These are phyloP conservation scores for Bjerkandera adusta DNA, from an alignment of 1,284 basidiomycete species.

Conservation along the genomic window DNA sequence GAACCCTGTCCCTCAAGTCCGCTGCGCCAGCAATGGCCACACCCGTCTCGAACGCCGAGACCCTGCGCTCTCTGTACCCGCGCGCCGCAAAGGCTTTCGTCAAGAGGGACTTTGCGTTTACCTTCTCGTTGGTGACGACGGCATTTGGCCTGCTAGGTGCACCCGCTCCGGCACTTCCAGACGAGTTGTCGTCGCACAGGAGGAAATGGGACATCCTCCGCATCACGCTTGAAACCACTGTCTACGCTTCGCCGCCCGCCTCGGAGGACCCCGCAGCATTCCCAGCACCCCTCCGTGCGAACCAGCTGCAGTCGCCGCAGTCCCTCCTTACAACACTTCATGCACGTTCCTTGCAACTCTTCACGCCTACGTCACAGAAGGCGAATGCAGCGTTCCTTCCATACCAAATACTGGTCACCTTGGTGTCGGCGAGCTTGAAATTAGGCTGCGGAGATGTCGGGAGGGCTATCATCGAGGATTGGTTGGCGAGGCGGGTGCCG, in stretches of 20 bases:
- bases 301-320: slow-evolving; percentile 55
- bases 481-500: slow-evolving; percentile 51
- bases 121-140: slow-evolving; percentile 61
- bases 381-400: slow-evolving; percentile 61
- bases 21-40: slow-evolving; percentile 13
- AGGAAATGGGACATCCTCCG: slow-evolving; percentile 83
- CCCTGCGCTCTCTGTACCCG: slow-evolving; percentile 67
- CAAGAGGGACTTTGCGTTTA: slow-evolving; percentile 61
- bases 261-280: slow-evolving; percentile 38
- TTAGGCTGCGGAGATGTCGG: slow-evolving; percentile 58
- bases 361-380: slow-evolving; percentile 47
- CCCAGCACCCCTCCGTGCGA: slow-evolving; percentile 48
- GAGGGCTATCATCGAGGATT: slow-evolving; percentile 68
- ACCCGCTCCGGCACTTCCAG: slow-evolving; percentile 27
- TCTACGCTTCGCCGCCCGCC: slow-evolving; percentile 56
- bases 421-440: slow-evolving; percentile 68
- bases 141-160: slow-evolving; percentile 66
- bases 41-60: slow-evolving; percentile 38
- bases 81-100: slow-evolving; percentile 76
- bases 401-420: slow-evolving; percentile 61
- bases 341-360: slow-evolving; percentile 61
- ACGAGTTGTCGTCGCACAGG: slow-evolving; percentile 51
- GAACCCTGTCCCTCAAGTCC: slow-evolving; percentile 22
- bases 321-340: slow-evolving; percentile 56
- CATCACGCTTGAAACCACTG: slow-evolving; percentile 74